phyloP scores from a whole-genome alignment of 192 early-diverging fungal species.

The Backusella westeae region DNA sequence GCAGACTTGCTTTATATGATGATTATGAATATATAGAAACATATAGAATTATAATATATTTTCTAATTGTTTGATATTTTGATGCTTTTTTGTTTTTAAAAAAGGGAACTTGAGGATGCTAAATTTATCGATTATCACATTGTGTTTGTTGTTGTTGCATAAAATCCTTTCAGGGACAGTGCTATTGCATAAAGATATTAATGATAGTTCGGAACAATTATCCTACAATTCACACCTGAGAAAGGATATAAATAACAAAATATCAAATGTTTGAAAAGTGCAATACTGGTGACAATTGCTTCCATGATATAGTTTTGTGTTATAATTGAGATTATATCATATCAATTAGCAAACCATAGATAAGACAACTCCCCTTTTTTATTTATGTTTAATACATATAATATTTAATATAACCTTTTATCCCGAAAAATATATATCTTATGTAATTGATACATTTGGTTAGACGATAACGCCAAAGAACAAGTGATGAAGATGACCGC shows the following conservation, averaged over 20 bases:
- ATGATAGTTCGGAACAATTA: background rate
- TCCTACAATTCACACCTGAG: background rate
- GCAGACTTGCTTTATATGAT: too few relatives aligned
- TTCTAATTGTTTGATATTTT: background rate
- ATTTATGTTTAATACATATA: background rate
- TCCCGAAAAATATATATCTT: background rate
- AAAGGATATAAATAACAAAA: background rate
- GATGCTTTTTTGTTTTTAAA: background rate
- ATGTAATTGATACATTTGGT: background rate
- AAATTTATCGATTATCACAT: background rate
- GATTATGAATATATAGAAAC: background rate
- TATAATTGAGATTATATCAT: background rate
- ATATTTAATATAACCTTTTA: background rate
- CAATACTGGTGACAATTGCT: background rate
- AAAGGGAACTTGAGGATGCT: background rate
- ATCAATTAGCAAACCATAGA: background rate
- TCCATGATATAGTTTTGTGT: background rate
- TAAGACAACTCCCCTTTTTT: background rate
- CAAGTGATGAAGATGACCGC: background rate
- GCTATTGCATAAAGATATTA: background rate
- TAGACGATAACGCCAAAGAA: background rate
- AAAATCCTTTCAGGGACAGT: background rate
- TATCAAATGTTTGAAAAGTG: background rate
- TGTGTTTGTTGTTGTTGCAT: background rate
- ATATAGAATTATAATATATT: background rate